A percentile compares a stretch with the other conserved stretches of the same genome.
These are phyloP conservation scores for Nitzschia putrida DNA, from an alignment of 108 stramenopile genomes.

Conservation along the genomic window DNA sequence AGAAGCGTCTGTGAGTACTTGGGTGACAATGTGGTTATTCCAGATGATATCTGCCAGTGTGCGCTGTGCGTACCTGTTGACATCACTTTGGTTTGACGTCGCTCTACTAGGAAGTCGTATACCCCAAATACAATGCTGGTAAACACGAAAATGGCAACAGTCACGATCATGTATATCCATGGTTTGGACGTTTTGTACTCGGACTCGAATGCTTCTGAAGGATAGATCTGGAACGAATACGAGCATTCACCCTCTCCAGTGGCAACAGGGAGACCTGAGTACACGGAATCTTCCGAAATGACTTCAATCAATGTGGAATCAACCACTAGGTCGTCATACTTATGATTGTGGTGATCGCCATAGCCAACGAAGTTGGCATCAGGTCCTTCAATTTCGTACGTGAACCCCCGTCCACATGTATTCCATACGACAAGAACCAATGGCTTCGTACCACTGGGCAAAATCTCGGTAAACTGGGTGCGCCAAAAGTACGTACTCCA, in stretches of 20 bases:
- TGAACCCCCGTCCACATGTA: slow-evolving; percentile 35
- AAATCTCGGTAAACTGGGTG: slow-evolving; percentile 24
- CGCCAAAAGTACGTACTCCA: slow-evolving; percentile 46
- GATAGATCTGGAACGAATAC: slow-evolving; percentile 49
- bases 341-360: slow-evolving; percentile 49
- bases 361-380: slow-evolving; percentile 36
- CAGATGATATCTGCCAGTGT: no score
- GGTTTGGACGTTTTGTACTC: slow-evolving; percentile 34
- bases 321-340: slow-evolving; percentile 23
- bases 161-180: neutral
- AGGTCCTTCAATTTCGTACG: slow-evolving; percentile 41
- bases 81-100: slow-evolving; percentile 36
- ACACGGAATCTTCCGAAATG: neutral
- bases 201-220: slow-evolving; percentile 44
- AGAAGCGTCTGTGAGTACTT: no score
- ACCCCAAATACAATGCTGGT: slow-evolving; percentile 6
- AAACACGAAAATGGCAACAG: slow-evolving; percentile 23
- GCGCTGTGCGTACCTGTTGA: neutral
- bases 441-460: slow-evolving; percentile 46
- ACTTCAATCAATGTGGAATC: no score
- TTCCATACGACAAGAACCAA: slow-evolving; percentile 46
- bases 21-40: slow-evolving; percentile 1
- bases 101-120: slow-evolving; percentile 36
- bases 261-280: slow-evolving; percentile 14
- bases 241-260: slow-evolving; percentile 22